A percentile compares a stretch with the other conserved stretches of the same genome.
phyloP scores from a whole-genome alignment of 2,329 filamentous ascomycete genomes.

The Elsinoe ampelina region DNA sequence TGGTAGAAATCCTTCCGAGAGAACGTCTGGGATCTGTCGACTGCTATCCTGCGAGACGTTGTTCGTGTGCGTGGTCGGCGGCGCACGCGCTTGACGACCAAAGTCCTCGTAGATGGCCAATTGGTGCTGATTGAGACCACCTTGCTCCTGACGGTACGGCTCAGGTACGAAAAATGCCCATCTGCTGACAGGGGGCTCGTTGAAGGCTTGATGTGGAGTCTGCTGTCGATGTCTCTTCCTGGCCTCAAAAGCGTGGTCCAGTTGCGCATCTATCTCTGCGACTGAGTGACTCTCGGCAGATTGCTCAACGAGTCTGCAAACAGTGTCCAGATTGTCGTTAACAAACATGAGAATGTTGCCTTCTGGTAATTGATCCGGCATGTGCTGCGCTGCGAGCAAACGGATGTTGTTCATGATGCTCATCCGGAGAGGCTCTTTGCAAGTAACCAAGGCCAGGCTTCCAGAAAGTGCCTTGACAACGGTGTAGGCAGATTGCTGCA shows the following conservation, averaged over 20 bases:
- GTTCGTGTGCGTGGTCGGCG: constrained; percentile 40
- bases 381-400: constrained; percentile 56
- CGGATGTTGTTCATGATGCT: constrained; percentile 98
- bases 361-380: constrained; percentile 70
- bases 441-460: constrained; percentile 91
- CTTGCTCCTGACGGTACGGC: constrained; percentile 77
- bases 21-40: constrained; percentile 52
- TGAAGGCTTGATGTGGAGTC: constrained; percentile 73
- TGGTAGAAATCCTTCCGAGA: constrained; percentile 54
- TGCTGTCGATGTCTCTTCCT: constrained; percentile 66
- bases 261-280: constrained; percentile 89
- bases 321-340: constrained; percentile 90
- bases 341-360: constrained; percentile 97
- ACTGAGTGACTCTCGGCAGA: constrained; percentile 89
- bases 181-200: constrained; percentile 68
- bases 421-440: constrained; percentile 89
- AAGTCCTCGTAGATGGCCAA: constrained; percentile 97
- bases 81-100: constrained; percentile 65
- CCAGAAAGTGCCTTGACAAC: constrained; percentile 94
- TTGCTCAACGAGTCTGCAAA: constrained; percentile 89
- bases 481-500: constrained; percentile 77
- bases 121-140: constrained; percentile 80
- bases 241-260: constrained; percentile 68
- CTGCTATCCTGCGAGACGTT: constrained; percentile 49
- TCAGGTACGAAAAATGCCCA: constrained; percentile 93